These are phyloP conservation scores for Zygotorulaspora sp. DNA, from an alignment of 805 yeast species.

Conservation along the genomic window DNA sequence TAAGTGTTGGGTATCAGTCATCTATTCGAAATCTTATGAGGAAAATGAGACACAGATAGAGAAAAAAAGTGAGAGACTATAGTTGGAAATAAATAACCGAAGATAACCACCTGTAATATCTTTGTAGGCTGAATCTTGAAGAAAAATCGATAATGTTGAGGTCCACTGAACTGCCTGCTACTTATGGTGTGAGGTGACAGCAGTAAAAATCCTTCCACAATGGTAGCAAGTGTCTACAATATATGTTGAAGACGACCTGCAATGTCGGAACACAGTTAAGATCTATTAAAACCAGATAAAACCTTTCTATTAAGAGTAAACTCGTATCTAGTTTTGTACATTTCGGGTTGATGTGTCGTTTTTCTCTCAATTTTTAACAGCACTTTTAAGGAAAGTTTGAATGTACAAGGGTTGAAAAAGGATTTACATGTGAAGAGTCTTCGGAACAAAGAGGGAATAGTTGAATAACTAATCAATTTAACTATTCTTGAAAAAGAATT, in stretches of 20 bases:
- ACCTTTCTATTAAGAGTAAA: neutral
- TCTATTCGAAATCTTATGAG: neutral
- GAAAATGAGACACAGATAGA: neutral
- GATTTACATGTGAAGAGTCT: neutral
- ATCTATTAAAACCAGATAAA: no score
- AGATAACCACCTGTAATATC: neutral
- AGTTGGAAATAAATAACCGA: slow-evolving; percentile 10
- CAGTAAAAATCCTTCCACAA: no score
- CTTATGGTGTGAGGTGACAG: no score
- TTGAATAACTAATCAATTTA: no score
- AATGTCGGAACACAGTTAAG: neutral
- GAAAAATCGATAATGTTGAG: slow-evolving; percentile 1
- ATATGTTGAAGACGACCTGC: neutral
- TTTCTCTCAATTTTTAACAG: neutral
- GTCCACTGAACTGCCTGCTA: neutral
- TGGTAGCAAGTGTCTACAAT: neutral
- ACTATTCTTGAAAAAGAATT: no score
- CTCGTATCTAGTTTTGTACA: no score
- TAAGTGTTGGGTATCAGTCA: slow-evolving; percentile 23
- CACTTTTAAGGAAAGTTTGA: neutral
- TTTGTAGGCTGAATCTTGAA: no score
- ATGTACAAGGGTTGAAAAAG: neutral
- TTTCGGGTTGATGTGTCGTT: no score
- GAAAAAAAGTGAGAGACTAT: slow-evolving; percentile 13
- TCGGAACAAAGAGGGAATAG: no score